Evolutionary conservation across 2,329 filamentous ascomycete species (phyloP).

Genomic region (Fusarium pininemorale): DNA sequence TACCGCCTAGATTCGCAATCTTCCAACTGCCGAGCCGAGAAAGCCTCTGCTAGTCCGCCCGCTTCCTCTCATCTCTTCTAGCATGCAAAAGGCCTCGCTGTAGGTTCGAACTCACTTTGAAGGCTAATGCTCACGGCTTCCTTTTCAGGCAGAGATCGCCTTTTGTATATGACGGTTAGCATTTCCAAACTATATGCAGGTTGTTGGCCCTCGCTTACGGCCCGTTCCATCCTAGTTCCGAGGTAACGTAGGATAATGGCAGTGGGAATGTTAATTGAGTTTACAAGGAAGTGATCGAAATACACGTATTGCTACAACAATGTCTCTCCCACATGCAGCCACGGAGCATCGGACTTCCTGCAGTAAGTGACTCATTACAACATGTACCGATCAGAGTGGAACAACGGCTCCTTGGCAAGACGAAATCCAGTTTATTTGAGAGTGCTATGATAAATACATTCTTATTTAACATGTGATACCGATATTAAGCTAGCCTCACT

Average conservation of each 20-base stretch:
- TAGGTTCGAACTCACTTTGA: background rate
- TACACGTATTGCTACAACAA: accelerated
- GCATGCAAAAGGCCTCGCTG: background rate
- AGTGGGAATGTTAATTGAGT: too few species aligned
- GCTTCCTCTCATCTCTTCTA: background rate
- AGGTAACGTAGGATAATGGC: background rate
- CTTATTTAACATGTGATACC: too few species aligned
- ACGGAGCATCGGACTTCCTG: background rate
- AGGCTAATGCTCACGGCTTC: background rate
- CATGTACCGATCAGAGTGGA: background rate
- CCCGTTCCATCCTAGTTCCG: background rate
- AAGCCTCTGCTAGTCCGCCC: background rate
- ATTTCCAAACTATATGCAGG: background rate
- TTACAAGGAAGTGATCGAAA: too few species aligned
- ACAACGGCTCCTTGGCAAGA: background rate
- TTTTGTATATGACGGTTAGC: background rate
- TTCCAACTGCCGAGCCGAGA: background rate
- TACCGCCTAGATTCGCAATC: background rate
- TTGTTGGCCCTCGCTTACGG: background rate
- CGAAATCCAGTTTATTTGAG: background rate
- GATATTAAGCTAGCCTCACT: background rate
- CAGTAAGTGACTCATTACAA: background rate
- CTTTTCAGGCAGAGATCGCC: background rate
- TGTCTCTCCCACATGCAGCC: background rate
- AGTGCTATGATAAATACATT: too few species aligned